These are phyloP conservation scores for Pyrus pyrifolia DNA, from an alignment of 306 rosid species.

Conservation along the genomic window DNA sequence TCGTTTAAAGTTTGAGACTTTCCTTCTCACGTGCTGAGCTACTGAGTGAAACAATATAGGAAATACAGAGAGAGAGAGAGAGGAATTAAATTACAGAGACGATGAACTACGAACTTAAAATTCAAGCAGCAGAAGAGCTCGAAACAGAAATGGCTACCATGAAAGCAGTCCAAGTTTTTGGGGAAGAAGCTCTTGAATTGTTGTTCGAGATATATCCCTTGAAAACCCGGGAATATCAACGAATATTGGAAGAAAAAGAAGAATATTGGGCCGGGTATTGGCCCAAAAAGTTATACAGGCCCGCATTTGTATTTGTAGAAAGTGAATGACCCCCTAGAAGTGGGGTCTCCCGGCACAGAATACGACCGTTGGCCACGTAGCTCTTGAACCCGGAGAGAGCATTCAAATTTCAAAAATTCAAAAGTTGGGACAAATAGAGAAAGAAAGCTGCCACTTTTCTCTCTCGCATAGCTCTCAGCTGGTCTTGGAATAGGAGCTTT, in stretches of 20 bases:
- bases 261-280: neutral
- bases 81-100: neutral
- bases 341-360: constrained; percentile 16
- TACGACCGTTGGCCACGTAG: constrained; percentile 44
- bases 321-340: neutral
- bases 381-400: constrained; percentile 2
- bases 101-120: neutral
- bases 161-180: neutral
- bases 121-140: neutral
- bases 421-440: constrained; percentile 23
- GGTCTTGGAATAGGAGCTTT: constrained; percentile 22
- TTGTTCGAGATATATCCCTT: neutral
- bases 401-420: constrained; percentile 82
- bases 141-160: neutral
- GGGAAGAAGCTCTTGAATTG: neutral
- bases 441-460: constrained; percentile 35
- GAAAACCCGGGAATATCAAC: neutral
- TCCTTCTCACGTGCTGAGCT: neutral
- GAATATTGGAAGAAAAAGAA: neutral
- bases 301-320: neutral
- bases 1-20: neutral
- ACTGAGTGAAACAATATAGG: neutral
- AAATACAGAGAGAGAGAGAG: neutral
- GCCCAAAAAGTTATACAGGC: neutral
- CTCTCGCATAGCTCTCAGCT: neutral